Evolutionary conservation across 2,329 filamentous ascomycete genomes (phyloP).

Genomic region (Thermoascus crustaceus): DNA sequence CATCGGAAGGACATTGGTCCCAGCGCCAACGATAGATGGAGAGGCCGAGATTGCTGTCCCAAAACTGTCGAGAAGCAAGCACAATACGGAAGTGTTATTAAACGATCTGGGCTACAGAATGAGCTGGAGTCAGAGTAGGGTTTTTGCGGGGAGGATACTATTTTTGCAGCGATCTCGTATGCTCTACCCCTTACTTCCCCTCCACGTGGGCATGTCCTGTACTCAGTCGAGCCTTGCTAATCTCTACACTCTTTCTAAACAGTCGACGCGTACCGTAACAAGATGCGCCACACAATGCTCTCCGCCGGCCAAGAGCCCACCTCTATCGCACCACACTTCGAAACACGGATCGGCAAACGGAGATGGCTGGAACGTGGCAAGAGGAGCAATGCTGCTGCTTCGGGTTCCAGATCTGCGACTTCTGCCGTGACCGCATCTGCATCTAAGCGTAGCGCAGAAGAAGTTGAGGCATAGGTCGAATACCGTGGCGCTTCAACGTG

Average conservation of each 20-base stretch:
- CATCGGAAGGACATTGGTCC: conserved; percentile 45
- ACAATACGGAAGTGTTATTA: conserved; percentile 76
- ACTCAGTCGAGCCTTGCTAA: too few species aligned
- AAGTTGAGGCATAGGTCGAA: conserved; percentile 27
- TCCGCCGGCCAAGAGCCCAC: conserved; percentile 66
- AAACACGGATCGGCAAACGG: conserved; percentile 79
- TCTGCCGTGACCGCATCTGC: conserved; percentile 18
- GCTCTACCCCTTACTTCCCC: conserved; percentile 32
- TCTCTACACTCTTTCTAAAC: conserved; percentile 7
- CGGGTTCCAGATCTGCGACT: conserved; percentile 6
- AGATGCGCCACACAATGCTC: conserved; percentile 76
- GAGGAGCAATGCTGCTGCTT: conserved; percentile 8
- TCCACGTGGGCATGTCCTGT: conserved; percentile 7
- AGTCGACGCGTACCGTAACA: conserved; percentile 94
- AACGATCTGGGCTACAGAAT: conserved; percentile 93
- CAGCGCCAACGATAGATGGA: conserved; percentile 56
- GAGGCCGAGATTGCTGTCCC: conserved; percentile 70
- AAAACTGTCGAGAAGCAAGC: conserved; percentile 58
- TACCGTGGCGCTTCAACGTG: too few species aligned
- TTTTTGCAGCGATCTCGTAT: conserved; percentile 87
- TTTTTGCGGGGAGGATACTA: conserved; percentile 76
- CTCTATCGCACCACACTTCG: conserved; percentile 72
- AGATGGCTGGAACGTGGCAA: conserved; percentile 51
- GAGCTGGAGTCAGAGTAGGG: conserved; percentile 91
- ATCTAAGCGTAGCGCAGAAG: conserved; percentile 27